Evolutionary conservation across 495 filamentous ascomycete species (phyloP).

Genomic region (Polyplosphaeria fusca): DNA sequence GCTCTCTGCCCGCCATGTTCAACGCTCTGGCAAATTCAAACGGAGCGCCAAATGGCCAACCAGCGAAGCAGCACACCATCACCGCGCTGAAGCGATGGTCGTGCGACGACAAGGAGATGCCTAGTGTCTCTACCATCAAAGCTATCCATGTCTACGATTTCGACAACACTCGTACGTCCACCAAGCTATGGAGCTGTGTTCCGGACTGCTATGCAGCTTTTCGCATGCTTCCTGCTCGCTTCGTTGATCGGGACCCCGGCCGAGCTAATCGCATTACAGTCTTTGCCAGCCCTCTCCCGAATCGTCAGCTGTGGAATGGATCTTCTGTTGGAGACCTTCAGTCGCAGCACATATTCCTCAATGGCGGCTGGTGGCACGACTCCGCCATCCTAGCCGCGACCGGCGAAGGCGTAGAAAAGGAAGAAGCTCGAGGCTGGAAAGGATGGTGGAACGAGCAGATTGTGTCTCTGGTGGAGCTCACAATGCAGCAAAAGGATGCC

Average conservation of each 20-base stretch:
- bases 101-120: slow-evolving; percentile 66
- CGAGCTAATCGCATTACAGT: slow-evolving; percentile 50
- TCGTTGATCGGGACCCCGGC: background rate
- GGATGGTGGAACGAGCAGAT: slow-evolving; percentile 99
- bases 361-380: slow-evolving; percentile 98
- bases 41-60: slow-evolving; percentile 3
- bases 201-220: background rate
- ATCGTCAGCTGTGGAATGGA: slow-evolving; percentile 80
- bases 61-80: slow-evolving; percentile 47
- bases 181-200: too few species aligned
- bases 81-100: slow-evolving; percentile 82
- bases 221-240: too few species aligned
- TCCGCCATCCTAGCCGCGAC: slow-evolving; percentile 78
- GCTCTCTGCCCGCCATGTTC: slow-evolving; percentile 7
- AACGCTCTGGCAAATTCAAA: slow-evolving; percentile 7
- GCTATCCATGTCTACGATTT: slow-evolving; percentile 96
- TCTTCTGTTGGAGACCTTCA: slow-evolving; percentile 72
- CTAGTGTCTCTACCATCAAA: slow-evolving; percentile 66
- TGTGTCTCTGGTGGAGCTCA: slow-evolving; percentile 74
- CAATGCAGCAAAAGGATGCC: slow-evolving; percentile 82
- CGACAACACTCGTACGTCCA: slow-evolving; percentile 81
- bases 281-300: slow-evolving; percentile 86
- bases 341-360: slow-evolving; percentile 68
- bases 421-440: slow-evolving; percentile 80
- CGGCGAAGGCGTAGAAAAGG: slow-evolving; percentile 75